Base-by-base conservation (phyloP, 2,329 filamentous ascomycete species). In the Ascochyta rabiei region DNA sequence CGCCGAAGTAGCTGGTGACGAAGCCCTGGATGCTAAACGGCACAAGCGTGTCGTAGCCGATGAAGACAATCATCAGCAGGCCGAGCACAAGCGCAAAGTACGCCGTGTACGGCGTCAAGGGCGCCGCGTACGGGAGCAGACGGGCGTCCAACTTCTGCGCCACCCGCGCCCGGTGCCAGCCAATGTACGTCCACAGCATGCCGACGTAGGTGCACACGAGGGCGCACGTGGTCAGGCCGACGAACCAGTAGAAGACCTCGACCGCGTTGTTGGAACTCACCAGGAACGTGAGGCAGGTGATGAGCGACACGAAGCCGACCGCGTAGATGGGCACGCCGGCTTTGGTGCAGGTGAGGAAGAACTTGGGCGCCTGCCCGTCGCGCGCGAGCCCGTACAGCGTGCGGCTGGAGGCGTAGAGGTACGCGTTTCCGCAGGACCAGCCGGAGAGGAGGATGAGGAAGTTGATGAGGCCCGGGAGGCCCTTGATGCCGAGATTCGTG, bases 401-500 rank as follows among this genome's bases (percentile, higher is more conserved):
- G 34, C 82, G 80, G 6, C 77, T 80, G 2, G 79, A 79, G 7
- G 81, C 76, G 68, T 82, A 84, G 18, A 83, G 68, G 72, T 82
- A 82, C 0, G 80, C 78, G 66, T 85, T 85, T 41, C 80, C 83
- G 12, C 82, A 81, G 0, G 80, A 83, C 75, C 81, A 82, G 2
- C 86, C 87, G 6, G 85, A 88, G 15, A 87, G 86, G 46, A 89
- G 77, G 63, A 90, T 84, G 18, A 84, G 85, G 30, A 81, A 86
- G 67, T 90, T 90, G 76, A 90, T 86, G 62, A 89, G 80, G 57
- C 83, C 84, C 63, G 87, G 84, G 2, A 90, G 80, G 1, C 80
- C 82, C 2, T 77, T 75, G 54, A 83, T 82, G 4, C 81, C 80
- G n/a, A 69, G 80, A 49, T 79, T 75, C 51, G 78, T 77, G 62